Base-by-base conservation (phyloP, 768 basidiomycete genomes). In the Lentinula boryana region DNA sequence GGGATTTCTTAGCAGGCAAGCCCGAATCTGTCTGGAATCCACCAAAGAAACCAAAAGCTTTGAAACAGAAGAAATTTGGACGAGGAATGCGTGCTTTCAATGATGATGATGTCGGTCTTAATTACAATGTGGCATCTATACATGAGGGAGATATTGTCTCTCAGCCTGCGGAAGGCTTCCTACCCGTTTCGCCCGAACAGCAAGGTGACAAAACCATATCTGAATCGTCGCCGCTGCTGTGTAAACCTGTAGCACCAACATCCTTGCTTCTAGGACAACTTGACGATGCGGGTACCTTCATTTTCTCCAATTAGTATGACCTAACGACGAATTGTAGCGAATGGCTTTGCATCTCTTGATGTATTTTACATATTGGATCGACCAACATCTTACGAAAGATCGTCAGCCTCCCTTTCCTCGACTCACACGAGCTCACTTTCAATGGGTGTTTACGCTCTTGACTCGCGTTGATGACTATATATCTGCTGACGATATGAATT, bases 361-460 rank as follows among this genome's bases (percentile, higher is more conserved):
- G 88, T 92, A 91, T 70, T 92, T 92, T 70, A 79, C 84, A 16
- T 82, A 91, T 67, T 93, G 91, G 91, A 85, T 91, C 63, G 86
- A 86, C 63, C 60, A 80, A 13, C 79, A 88, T 62, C 69, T 89
- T 6, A 78, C 84, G 50, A 71, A 78, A 23, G 66, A 64, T 3
- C 71, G 70, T 5, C 72, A 77, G 60, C 66, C 74, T 33, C 68
- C 67, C 21, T 63, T 69, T 53, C 75, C 73, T 65, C 69, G 71
- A 38, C 79, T 83, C 18, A 81, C 80, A 12, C 80, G 82, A 64
- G 72, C 76, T 38, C 89, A 93, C 67, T 83, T 84, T 16, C 81
- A 81, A 35, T 94, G 92, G 92, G 85, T 94, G 46, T 90, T 93
- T 70, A 79, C 80, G 16, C 78, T 93, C 46, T 78, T 95, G 23